Evolutionary conservation across 192 early-diverging fungal genomes (phyloP).

Genomic region (Neocallimastix lanati): DNA sequence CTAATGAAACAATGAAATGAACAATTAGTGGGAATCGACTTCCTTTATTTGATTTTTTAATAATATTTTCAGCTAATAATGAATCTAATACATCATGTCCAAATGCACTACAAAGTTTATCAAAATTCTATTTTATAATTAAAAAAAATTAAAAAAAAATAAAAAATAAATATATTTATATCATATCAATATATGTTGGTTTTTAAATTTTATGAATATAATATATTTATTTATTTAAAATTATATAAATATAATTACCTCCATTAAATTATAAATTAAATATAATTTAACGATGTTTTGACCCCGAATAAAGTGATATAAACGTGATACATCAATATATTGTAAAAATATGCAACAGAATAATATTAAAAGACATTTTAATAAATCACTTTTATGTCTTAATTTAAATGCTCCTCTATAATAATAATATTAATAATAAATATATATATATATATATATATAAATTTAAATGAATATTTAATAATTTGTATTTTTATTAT

Average conservation of each 20-base stretch:
- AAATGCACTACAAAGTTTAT: constrained; percentile 80
- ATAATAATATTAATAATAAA: no score
- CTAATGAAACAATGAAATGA: constrained; percentile 53
- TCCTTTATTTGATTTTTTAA: constrained; percentile 1
- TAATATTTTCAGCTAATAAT: constrained; percentile 36
- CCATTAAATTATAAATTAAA: constrained; percentile 88
- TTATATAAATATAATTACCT: constrained; percentile 40
- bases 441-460: neutral
- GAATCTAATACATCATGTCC: constrained; percentile 90
- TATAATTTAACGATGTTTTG: constrained; percentile 93
- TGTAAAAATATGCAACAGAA: constrained; percentile 57
- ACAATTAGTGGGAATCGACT: constrained; percentile 15
- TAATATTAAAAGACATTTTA: constrained; percentile 66
- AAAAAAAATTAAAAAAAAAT: neutral
- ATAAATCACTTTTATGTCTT: constrained; percentile 74
- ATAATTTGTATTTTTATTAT: no score
- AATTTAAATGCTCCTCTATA: constrained; percentile 27
- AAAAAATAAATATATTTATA: no score
- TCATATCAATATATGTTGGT: no score
- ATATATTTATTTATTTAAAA: no score
- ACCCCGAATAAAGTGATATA: constrained; percentile 91
- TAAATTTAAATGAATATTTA: constrained; percentile 3
- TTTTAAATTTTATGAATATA: no score
- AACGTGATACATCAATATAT: constrained; percentile 63
- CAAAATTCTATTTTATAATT: constrained; percentile 42